Conservation (phyloP, 768 basidiomycete species). For the Boletus rubroflammeus region DNA sequence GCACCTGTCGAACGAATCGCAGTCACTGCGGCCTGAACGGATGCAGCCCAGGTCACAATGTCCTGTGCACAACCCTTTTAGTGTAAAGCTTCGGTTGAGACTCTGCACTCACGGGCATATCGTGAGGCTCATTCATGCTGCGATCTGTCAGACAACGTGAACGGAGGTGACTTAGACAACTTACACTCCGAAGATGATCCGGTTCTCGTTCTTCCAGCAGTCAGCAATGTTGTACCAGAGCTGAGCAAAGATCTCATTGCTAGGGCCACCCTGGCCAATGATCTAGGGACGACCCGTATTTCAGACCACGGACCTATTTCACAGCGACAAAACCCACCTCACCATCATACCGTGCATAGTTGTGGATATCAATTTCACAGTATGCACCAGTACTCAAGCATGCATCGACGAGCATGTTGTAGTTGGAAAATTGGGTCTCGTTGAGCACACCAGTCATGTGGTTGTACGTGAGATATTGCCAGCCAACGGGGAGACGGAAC, state of each 20-base stretch:
- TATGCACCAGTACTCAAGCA: constrained; percentile 47
- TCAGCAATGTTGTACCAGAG: constrained; percentile 52
- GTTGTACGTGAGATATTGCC: constrained; percentile 50
- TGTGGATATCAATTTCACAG: constrained; percentile 58
- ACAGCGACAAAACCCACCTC: constrained; percentile 24
- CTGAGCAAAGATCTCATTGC: constrained; percentile 48
- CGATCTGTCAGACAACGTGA: neutral
- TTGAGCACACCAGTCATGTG: constrained; percentile 40
- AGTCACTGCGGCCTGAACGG: constrained; percentile 57
- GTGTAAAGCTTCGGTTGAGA: neutral
- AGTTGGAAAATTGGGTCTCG: constrained; percentile 42
- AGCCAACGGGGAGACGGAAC: constrained; percentile 59
- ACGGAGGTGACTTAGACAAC: constrained; percentile 8
- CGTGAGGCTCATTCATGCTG: constrained; percentile 66
- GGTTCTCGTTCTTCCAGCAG: constrained; percentile 40
- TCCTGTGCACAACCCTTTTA: constrained; percentile 12
- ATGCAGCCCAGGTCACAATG: constrained; percentile 45
- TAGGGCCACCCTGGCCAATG: constrained; percentile 61
- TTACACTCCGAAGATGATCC: constrained; percentile 48
- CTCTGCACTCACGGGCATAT: constrained; percentile 40
- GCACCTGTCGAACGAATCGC: constrained; percentile 54
- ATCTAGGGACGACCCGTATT: constrained; percentile 33
- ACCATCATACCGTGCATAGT: constrained; percentile 56
- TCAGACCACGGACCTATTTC: neutral
- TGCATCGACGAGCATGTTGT: constrained; percentile 42